Conservation (phyloP, 2,329 filamentous ascomycete species). For the Penicillium glabrum region DNA sequence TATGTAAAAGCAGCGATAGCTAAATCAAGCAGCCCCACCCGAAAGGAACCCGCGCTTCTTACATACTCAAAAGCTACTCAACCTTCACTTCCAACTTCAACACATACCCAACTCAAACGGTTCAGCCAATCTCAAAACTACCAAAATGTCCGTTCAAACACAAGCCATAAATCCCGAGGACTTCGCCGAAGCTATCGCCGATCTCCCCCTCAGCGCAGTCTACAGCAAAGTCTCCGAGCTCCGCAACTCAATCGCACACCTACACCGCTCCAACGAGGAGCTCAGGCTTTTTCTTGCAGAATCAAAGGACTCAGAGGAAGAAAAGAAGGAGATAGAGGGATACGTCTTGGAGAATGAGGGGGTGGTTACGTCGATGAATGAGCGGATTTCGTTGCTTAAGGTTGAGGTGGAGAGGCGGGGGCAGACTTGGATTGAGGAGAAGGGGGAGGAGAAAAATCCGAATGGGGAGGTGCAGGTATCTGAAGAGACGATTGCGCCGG, state of each 20-base stretch:
- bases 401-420: slow-evolving; percentile 55
- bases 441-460: slow-evolving; percentile 21
- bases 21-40: background rate
- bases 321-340: slow-evolving; percentile 33
- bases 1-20: too few species aligned
- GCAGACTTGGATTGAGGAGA: slow-evolving; percentile 50
- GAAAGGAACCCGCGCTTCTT: background rate
- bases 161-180: slow-evolving; percentile 50
- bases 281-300: slow-evolving; percentile 53
- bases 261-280: slow-evolving; percentile 58
- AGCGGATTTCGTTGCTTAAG: slow-evolving; percentile 55
- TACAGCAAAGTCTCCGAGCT: slow-evolving; percentile 63
- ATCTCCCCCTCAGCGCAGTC: slow-evolving; percentile 58
- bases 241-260: slow-evolving; percentile 59
- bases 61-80: background rate
- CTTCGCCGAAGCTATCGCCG: slow-evolving; percentile 57
- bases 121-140: background rate
- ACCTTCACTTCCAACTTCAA: background rate
- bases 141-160: slow-evolving; percentile 50
- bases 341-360: slow-evolving; percentile 58
- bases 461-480: background rate
- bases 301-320: slow-evolving; percentile 52
- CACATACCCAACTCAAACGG: background rate
- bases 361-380: slow-evolving; percentile 57
- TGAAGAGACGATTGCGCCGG: slow-evolving; percentile 23